Conservation (phyloP, 148 eudicot species). For the Rhododendron williamsianum region DNA sequence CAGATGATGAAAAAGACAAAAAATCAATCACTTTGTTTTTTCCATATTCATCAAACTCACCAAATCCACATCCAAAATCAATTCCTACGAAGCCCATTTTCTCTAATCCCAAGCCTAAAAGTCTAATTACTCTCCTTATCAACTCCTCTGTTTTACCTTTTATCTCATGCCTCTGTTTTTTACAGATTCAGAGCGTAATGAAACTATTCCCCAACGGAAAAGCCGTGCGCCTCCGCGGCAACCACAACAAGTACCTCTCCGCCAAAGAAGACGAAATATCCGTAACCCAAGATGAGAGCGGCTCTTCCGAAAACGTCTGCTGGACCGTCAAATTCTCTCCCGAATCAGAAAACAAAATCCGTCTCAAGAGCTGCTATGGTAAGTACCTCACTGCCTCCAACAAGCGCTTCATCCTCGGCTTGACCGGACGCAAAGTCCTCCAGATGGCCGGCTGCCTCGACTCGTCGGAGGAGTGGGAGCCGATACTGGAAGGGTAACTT, state of each 20-base stretch:
- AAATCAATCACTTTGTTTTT: too few species aligned
- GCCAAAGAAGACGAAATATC: constrained; percentile 45
- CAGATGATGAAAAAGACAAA: too few species aligned
- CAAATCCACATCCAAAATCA: too few species aligned
- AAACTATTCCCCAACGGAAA: constrained; percentile 61
- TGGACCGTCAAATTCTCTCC: constrained; percentile 36
- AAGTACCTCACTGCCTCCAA: constrained; percentile 47
- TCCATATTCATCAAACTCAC: too few species aligned
- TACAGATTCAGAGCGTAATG: constrained; percentile 36
- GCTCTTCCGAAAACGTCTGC: constrained; percentile 18
- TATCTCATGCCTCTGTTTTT: neutral
- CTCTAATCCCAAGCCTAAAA: neutral
- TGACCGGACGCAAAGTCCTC: constrained; percentile 44
- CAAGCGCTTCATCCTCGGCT: constrained; percentile 37
- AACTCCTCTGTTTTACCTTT: neutral
- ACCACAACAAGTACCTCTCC: constrained; percentile 55
- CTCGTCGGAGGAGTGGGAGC: constrained; percentile 50
- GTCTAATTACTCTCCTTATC: neutral
- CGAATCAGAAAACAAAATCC: constrained; percentile 16
- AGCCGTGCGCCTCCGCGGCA: constrained; percentile 45
- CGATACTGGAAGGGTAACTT: constrained; percentile 22
- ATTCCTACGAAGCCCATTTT: neutral
- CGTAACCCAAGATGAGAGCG: constrained; percentile 28
- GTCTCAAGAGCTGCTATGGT: constrained; percentile 45
- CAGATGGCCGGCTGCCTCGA: constrained; percentile 16